phyloP scores from a whole-genome alignment of 768 basidiomycete species.

The Sporobolomyces pararoseus region DNA sequence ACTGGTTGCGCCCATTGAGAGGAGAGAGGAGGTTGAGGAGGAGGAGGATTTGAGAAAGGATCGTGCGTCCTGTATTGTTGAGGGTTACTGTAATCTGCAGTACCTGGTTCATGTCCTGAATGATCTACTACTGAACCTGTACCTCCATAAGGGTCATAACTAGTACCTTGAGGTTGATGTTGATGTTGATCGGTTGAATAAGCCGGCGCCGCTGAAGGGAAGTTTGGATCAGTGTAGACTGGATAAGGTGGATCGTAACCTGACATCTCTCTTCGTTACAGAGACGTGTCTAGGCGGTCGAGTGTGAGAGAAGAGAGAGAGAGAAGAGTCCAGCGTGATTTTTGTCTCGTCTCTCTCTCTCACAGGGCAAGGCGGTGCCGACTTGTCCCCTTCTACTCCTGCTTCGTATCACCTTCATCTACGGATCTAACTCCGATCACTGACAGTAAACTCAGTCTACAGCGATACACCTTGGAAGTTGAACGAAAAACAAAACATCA shows the following conservation, averaged over 20 bases:
- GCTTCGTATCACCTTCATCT: too few relatives aligned
- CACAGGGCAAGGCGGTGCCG: too few relatives aligned
- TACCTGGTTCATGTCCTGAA: background rate
- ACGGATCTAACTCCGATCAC: too few relatives aligned
- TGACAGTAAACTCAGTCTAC: too few relatives aligned
- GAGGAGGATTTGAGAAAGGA: too few relatives aligned
- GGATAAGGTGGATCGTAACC: conserved; percentile 13
- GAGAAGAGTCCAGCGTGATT: too few relatives aligned
- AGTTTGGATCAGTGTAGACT: conserved; percentile 4
- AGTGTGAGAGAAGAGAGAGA: background rate
- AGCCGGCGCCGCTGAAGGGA: background rate
- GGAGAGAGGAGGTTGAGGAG: conserved; percentile 4
- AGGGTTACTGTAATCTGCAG: conserved; percentile 7
- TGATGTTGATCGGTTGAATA: background rate
- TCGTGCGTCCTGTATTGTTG: background rate
- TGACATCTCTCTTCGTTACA: background rate
- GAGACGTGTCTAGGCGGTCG: background rate
- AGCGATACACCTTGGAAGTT: too few relatives aligned
- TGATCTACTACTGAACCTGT: background rate
- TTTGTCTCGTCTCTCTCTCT: too few relatives aligned
- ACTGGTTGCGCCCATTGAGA: conserved; percentile 11
- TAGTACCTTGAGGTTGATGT: background rate
- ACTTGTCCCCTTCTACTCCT: too few relatives aligned
- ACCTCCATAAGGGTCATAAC: conserved; percentile 14
- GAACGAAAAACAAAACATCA: too few relatives aligned